Conservation (phyloP, 345 rosid genomes). For the Bruguiera gymnorhiza region DNA sequence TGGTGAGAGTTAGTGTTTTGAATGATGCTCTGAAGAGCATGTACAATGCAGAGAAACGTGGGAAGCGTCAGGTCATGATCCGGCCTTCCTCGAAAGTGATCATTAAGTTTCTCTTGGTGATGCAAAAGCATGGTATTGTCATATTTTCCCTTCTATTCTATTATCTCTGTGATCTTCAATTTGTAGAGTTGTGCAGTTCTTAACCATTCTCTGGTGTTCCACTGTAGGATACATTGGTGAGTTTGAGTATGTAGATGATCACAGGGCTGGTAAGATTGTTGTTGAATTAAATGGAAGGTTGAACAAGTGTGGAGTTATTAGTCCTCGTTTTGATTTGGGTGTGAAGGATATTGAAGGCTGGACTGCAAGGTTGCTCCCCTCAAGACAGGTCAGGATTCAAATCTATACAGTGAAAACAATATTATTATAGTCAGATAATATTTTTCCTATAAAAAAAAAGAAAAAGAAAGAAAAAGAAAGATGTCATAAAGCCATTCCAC, state of each 20-base stretch:
- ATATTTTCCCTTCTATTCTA: not conserved
- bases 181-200: not conserved
- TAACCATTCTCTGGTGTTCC: not conserved
- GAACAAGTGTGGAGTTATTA: conserved; percentile 36
- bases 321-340: conserved; percentile 34
- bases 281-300: conserved; percentile 30
- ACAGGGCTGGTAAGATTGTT: conserved; percentile 34
- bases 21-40: conserved; percentile 34
- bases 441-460: not conserved
- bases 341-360: conserved; percentile 35
- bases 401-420: not conserved
- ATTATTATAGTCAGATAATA: not conserved
- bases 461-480: too few relatives aligned
- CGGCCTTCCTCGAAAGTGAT: conserved; percentile 35
- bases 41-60: conserved; percentile 35
- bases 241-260: conserved; percentile 34
- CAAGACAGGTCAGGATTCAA: conserved; percentile 27
- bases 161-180: not conserved
- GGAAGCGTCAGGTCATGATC: conserved; percentile 34
- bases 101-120: conserved; percentile 28
- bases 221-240: conserved; percentile 31
- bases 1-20: conserved; percentile 35
- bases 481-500: too few relatives aligned
- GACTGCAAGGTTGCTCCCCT: conserved; percentile 34
- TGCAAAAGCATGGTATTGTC: conserved; percentile 30